Base-by-base conservation (phyloP, 2,329 filamentous ascomycete species). In the Mollisiaceae sp. region DNA sequence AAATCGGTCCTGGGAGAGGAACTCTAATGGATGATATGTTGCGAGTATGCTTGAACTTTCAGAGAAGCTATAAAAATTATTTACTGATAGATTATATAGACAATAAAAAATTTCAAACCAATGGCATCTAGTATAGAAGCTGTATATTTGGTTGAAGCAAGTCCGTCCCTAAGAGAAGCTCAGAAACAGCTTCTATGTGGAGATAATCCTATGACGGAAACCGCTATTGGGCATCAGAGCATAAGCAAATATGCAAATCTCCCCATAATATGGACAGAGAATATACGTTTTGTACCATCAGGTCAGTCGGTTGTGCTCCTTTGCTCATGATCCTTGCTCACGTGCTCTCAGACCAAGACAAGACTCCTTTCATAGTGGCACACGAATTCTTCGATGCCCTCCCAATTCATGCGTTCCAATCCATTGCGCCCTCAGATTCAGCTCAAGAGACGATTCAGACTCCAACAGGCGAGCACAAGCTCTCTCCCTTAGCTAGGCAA, bases 381-480 rank as follows among this genome's bases (percentile, higher is more conserved):
- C 95, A 99, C 77, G 95, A 99, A 77, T 98, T 99, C 83, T 99
- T 99, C 80, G 95, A 99, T 73, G 95, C 95, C 2, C 88, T 99
- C 0, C 95, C 95, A 39, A 97, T 99, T 72, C 94, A 99, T 77
- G 89, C 92, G 67, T 99, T 99, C 77, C 91, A 98, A 78, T 90
- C 92, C 15, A 84, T 94, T 59, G 77, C 84, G 54, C 80, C 81
- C 69, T 77, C 80, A 43, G 75, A 83, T 64, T 62, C 67, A 55
- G 24, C 64, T 18, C 55, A 76, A 60, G 67, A 68, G 75, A 54
- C 77, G 74, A 75, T 80, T 76, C 70, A 78, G 78, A 77, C 78
- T 8, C 75, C 76, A 20, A 83, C 71, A 65, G 82, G 69, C 74
- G 78, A 69, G 70, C 81, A 75, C 75, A 78, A 70, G 71, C 80